A percentile compares a stretch with the other conserved stretches of the same genome.
These are phyloP conservation scores for Populus davidiana DNA, from an alignment of 345 rosid species.

Conservation along the genomic window DNA sequence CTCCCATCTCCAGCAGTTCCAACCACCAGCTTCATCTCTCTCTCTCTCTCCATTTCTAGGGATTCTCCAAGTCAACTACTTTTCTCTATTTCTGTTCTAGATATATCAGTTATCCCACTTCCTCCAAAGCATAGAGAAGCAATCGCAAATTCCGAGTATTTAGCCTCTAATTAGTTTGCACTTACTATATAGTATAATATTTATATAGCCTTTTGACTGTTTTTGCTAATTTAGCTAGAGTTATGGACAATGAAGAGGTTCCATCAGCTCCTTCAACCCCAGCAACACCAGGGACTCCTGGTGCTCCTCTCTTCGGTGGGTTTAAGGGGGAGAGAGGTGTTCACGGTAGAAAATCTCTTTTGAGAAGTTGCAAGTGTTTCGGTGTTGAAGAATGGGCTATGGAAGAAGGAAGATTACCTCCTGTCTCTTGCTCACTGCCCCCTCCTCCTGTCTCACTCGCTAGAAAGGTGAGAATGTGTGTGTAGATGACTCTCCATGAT, in stretches of 20 bases:
- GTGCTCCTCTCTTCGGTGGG: slow-evolving; percentile 60
- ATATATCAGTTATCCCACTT: slow-evolving; percentile 25
- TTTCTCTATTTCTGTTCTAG: slow-evolving; percentile 17
- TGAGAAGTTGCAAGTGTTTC: slow-evolving; percentile 61
- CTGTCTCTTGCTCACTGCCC: slow-evolving; percentile 60
- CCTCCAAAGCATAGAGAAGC: slow-evolving; percentile 9
- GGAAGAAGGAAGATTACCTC: slow-evolving; percentile 70
- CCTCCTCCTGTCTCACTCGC: slow-evolving; percentile 68
- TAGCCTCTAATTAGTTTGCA: not conserved
- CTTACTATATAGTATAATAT: not conserved
- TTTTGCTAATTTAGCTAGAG: not conserved
- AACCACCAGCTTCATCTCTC: slow-evolving; percentile 18
- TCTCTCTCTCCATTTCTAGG: slow-evolving; percentile 2
- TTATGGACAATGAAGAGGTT: slow-evolving; percentile 55
- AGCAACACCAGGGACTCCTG: slow-evolving; percentile 66
- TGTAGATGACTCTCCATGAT: not conserved
- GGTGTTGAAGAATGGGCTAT: slow-evolving; percentile 61
- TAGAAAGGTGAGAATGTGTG: slow-evolving; percentile 51
- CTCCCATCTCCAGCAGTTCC: slow-evolving; percentile 14
- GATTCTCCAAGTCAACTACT: slow-evolving; percentile 39
- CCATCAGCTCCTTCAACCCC: slow-evolving; percentile 73
- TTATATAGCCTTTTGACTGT: not conserved
- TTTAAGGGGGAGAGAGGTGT: slow-evolving; percentile 38
- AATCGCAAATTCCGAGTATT: not conserved
- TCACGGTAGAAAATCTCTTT: slow-evolving; percentile 48